Conservation (phyloP, 345 rosid genomes). For the Turnera subulata region DNA sequence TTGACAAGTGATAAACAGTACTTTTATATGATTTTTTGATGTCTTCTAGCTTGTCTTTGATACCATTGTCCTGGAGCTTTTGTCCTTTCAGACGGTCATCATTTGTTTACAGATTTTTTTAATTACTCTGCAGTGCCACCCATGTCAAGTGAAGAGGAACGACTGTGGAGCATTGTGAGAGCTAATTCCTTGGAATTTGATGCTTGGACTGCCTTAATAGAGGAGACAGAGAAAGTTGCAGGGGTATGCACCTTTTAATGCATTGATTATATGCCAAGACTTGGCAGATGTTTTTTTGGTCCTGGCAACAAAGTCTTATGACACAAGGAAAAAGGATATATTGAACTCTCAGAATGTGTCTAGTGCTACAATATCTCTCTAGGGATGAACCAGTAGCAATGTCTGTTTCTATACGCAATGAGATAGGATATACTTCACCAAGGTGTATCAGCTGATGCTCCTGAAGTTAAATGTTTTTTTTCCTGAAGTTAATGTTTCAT, state of each 20-base stretch:
- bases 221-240: constrained; percentile 84
- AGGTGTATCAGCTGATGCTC: too few species aligned
- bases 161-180: constrained; percentile 79
- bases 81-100: too few species aligned
- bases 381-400: too few species aligned
- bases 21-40: too few species aligned
- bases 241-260: constrained; percentile 45
- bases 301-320: background rate
- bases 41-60: too few species aligned
- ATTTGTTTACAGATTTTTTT: background rate
- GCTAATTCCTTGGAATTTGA: constrained; percentile 78
- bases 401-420: too few species aligned
- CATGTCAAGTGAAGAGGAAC: constrained; percentile 79
- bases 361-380: too few species aligned
- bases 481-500: too few species aligned
- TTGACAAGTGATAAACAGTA: too few species aligned
- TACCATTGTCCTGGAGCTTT: too few species aligned
- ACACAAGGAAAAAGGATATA: background rate
- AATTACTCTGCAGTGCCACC: constrained; percentile 30
- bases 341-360: background rate
- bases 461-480: too few species aligned
- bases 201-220: constrained; percentile 85
- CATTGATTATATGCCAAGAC: background rate
- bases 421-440: too few species aligned
- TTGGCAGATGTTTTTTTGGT: background rate